Base-by-base conservation (phyloP, 2,329 filamentous ascomycete genomes). In the Talaromyces sp. region DNA sequence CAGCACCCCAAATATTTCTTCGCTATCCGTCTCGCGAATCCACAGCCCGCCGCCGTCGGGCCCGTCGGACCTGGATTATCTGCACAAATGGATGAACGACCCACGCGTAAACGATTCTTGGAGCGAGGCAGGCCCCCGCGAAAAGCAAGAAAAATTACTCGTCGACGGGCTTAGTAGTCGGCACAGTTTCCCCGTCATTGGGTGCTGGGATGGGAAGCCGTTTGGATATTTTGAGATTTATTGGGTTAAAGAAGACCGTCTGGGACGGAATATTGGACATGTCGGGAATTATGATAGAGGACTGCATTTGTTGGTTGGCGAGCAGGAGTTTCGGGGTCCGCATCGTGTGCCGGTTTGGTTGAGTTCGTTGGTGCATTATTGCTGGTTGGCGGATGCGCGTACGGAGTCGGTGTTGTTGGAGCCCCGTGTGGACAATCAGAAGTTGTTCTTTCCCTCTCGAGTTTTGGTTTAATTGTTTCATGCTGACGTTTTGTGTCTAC, bases 211-310 rank as follows among this genome's bases (percentile, higher is more conserved):
- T 67, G 92, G 91, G 11, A 88, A 93, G 62, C 93, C 93, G 0
- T 99, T 97, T 76, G 94, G 92, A 0, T 99, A 95, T 72, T 97
- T 99, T 71, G 94, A 99, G 78, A 83, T 99, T 35, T 99, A 99
- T 77, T 99, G 94, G 93, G 91, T 94, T 3, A 96, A 96, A 69
- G 94, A 99, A 72, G 94, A 97, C 69, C 78, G 81, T 0, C 73
- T 99, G 0, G 91, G 90, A 0, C 83, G 81, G 54, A 81, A 91
- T 64, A 75, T 95, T 3, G 82, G 82, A 24, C 82, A 84, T 3
- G 85, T 87, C 0, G 85, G 83, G 8, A 90, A 96, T 68, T 97
- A 89, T 75, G 93, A 97, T 68, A 82, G 94, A 7, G 94, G 94
- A 0, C 77, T 97, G 19, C 94, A 99, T 69, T 86, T 94, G 12